phyloP scores from a whole-genome alignment of 345 rosid species.

The Lepidium aucheri region DNA sequence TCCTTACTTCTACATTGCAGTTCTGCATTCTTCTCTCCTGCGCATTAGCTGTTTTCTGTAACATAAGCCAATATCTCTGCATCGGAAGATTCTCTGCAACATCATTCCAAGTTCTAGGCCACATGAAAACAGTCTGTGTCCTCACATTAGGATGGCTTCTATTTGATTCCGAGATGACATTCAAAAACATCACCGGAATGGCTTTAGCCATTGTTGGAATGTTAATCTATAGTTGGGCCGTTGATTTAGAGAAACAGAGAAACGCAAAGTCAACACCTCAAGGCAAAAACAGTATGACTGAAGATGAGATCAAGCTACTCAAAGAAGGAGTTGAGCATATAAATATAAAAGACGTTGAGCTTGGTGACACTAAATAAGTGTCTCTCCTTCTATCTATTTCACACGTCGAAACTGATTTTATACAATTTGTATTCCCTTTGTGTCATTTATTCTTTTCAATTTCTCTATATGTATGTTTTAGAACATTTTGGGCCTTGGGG shows the following conservation, averaged over 20 bases:
- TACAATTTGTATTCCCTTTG: background rate
- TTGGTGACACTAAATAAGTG: conserved; percentile 45
- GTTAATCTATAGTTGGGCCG: conserved; percentile 94
- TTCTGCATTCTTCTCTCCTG: conserved; percentile 73
- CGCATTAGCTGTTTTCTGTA: conserved; percentile 87
- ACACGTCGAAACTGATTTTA: conserved; percentile 8
- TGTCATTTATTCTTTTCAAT: background rate
- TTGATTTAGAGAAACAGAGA: conserved; percentile 62
- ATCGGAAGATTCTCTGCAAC: conserved; percentile 90
- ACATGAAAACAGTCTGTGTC: conserved; percentile 94
- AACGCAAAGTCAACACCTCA: conserved; percentile 31
- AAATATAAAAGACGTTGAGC: conserved; percentile 56
- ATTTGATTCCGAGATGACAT: conserved; percentile 71
- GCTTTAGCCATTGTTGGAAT: conserved; percentile 65
- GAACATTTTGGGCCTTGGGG: background rate
- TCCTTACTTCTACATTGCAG: conserved; percentile 36
- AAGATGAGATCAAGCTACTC: conserved; percentile 69
- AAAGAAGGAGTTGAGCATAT: conserved; percentile 50
- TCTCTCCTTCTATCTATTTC: background rate
- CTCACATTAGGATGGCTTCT: conserved; percentile 87
- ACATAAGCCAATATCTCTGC: conserved; percentile 93
- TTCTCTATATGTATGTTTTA: background rate
- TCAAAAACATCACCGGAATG: conserved; percentile 89
- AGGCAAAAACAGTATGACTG: conserved; percentile 60
- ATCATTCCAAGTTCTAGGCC: conserved; percentile 93